Percentiles rank a stretch among this genome's conserved stretches.
Conservation (phyloP, 164 flowering plant species). For the Kingdonia uniflora region DNA sequence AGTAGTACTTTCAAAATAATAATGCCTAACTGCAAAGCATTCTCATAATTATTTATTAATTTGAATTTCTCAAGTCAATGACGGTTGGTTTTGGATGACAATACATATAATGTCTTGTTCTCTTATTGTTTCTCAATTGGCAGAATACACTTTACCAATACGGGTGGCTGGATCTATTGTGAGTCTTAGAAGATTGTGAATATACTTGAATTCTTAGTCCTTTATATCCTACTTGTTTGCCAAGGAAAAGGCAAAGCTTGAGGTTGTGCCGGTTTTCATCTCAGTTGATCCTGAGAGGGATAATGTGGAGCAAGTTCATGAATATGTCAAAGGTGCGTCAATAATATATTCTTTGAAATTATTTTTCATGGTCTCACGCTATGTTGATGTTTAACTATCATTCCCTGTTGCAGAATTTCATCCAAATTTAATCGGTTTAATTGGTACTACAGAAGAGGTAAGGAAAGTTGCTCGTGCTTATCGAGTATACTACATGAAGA, state of each 20-base stretch:
- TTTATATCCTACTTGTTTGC: conserved; percentile 17
- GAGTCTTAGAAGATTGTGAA: no score
- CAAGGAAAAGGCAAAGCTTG: conserved; percentile 61
- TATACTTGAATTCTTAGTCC: no score
- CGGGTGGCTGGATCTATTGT: no score
- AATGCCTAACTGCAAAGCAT: no score
- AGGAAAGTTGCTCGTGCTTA: conserved; percentile 78
- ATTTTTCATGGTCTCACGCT: neutral
- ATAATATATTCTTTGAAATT: neutral
- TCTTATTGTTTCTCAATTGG: no score
- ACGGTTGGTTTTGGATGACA: no score
- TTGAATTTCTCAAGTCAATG: no score
- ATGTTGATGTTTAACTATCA: neutral
- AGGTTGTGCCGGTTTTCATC: conserved; percentile 77
- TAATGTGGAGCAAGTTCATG: conserved; percentile 81
- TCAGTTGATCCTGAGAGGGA: conserved; percentile 99
- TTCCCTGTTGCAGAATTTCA: conserved; percentile 59
- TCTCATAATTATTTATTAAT: no score
- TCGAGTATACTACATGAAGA: conserved; percentile 95
- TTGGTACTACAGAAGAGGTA: conserved; percentile 61
- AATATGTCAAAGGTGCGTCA: conserved; percentile 80
- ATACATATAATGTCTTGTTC: no score
- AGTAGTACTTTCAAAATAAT: no score
- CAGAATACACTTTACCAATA: no score
- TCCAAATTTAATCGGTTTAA: conserved; percentile 78